A percentile compares a stretch with the other conserved stretches of the same genome.
These are phyloP conservation scores for Emergomyces pasteurianus DNA, from an alignment of 2,329 filamentous ascomycete genomes.

Conservation along the genomic window DNA sequence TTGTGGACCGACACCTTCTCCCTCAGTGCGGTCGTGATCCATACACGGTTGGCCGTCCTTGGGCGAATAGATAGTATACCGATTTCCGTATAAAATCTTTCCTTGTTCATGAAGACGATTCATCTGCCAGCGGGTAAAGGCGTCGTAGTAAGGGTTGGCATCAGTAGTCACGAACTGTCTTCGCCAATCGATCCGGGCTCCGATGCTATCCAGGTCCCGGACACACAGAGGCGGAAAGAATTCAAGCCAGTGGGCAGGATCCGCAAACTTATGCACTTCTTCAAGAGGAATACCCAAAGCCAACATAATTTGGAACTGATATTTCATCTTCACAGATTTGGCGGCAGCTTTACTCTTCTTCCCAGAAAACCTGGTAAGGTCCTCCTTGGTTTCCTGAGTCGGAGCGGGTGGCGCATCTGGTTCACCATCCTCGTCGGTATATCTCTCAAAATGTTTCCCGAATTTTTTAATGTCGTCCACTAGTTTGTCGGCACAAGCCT, in stretches of 20 bases:
- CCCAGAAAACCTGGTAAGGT: slow-evolving; percentile 80
- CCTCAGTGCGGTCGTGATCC: slow-evolving; percentile 72
- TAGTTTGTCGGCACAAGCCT: slow-evolving; percentile 92
- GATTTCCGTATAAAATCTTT: slow-evolving; percentile 87
- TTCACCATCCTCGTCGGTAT: slow-evolving; percentile 50
- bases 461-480: slow-evolving; percentile 81
- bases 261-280: slow-evolving; percentile 87
- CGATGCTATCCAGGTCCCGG: slow-evolving; percentile 71
- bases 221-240: slow-evolving; percentile 74
- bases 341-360: slow-evolving; percentile 87
- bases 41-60: slow-evolving; percentile 82
- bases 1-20: slow-evolving; percentile 73
- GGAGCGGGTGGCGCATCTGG: slow-evolving; percentile 46
- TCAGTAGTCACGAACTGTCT: slow-evolving; percentile 89
- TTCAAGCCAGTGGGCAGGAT: slow-evolving; percentile 82
- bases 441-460: slow-evolving; percentile 71
- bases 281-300: slow-evolving; percentile 75
- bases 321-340: slow-evolving; percentile 88
- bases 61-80: slow-evolving; percentile 86
- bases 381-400: slow-evolving; percentile 56
- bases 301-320: slow-evolving; percentile 91
- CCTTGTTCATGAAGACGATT: slow-evolving; percentile 74
- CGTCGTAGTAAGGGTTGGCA: slow-evolving; percentile 91
- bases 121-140: slow-evolving; percentile 97
- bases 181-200: slow-evolving; percentile 84